Evolutionary conservation across 2,329 filamentous ascomycete genomes (phyloP).

Genomic region (Fusarium sp.): DNA sequence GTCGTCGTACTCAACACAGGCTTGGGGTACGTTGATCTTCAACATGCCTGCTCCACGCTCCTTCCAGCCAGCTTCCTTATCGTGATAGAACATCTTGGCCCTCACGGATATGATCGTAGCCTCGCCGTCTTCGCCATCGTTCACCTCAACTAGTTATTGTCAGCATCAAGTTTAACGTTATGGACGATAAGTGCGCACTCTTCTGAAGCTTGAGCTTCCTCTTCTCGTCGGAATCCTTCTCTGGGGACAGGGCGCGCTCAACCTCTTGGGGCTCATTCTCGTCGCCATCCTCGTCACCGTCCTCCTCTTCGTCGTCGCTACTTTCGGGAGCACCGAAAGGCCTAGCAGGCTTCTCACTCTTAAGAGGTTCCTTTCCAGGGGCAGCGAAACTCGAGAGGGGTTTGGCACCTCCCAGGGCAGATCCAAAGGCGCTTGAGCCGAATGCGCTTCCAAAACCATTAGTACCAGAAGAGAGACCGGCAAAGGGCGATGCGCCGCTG

Average conservation of each 20-base stretch:
- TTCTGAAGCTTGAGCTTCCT: constrained; percentile 76
- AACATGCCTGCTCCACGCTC: constrained; percentile 87
- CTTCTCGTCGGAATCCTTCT: constrained; percentile 71
- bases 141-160: constrained; percentile 69
- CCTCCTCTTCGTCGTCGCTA: constrained; percentile 65
- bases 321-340: constrained; percentile 83
- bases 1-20: constrained; percentile 67
- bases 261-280: constrained; percentile 60
- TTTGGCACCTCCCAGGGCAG: constrained; percentile 55
- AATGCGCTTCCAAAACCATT: constrained; percentile 63
- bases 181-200: constrained; percentile 63
- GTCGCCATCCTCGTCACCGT: constrained; percentile 54
- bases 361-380: constrained; percentile 61
- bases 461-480: constrained; percentile 53
- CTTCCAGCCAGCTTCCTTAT: constrained; percentile 82
- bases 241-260: constrained; percentile 59
- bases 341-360: constrained; percentile 72
- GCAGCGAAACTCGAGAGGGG: constrained; percentile 77
- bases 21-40: constrained; percentile 81
- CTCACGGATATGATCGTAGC: constrained; percentile 79
- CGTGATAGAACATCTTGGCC: constrained; percentile 87
- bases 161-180: constrained; percentile 31
- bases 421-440: constrained; percentile 55
- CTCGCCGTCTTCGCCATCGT: constrained; percentile 91
- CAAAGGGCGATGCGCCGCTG: constrained; percentile 61